Percentiles rank a stretch among this genome's conserved stretches.
phyloP scores from a whole-genome alignment of 768 basidiomycete species.

The Rhizopogon rudus region DNA sequence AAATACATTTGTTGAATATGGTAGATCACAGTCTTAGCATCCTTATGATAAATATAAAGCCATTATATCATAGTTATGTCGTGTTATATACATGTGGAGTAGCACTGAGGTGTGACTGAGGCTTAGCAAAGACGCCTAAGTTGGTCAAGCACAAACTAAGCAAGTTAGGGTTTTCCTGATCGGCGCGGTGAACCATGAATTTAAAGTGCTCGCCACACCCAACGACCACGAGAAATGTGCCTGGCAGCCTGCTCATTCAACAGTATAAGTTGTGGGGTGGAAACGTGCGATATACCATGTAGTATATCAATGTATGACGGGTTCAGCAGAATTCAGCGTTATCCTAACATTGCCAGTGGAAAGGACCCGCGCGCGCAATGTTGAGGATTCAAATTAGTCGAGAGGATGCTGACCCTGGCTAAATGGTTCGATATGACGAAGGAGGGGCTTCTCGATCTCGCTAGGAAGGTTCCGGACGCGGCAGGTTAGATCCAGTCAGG shows the following conservation, averaged over 20 bases:
- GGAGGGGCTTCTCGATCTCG: conserved; percentile 43
- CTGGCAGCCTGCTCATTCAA: neutral
- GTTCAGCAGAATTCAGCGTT: too few species aligned
- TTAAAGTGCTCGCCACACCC: neutral
- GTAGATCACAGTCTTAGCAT: too few species aligned
- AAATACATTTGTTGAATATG: too few species aligned
- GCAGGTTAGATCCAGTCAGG: too few species aligned
- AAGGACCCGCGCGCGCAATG: too few species aligned
- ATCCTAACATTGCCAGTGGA: too few species aligned
- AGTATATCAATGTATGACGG: conserved; percentile 39
- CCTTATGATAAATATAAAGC: too few species aligned
- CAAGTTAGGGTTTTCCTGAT: neutral
- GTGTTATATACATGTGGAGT: too few species aligned
- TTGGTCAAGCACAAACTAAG: neutral
- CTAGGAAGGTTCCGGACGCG: too few species aligned
- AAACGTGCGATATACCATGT: conserved; percentile 22
- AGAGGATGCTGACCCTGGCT: conserved; percentile 53
- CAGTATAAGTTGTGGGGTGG: neutral
- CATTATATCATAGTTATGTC: too few species aligned
- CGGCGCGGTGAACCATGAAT: neutral
- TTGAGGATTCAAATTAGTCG: conserved; percentile 63
- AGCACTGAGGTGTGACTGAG: too few species aligned
- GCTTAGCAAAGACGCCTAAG: too few species aligned
- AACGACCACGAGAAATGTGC: neutral
- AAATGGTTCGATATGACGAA: conserved; percentile 74